These are phyloP conservation scores for Fistulifera pelliculosa DNA, from an alignment of 108 stramenopile genomes.

Conservation along the genomic window DNA sequence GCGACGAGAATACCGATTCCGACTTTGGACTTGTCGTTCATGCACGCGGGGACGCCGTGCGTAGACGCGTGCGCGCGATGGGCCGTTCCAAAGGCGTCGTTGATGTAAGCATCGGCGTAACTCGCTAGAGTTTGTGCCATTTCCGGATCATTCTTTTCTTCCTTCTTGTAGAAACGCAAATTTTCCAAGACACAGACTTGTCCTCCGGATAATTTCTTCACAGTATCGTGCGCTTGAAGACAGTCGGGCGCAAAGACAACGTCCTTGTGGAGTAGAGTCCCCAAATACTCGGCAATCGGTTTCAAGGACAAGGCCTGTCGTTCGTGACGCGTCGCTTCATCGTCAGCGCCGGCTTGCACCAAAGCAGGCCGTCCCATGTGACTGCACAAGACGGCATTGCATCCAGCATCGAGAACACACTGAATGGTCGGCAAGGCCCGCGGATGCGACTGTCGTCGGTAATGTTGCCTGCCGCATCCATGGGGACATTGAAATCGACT, in stretches of 20 bases:
- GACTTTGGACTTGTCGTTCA: slow-evolving; percentile 27
- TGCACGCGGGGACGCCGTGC: slow-evolving; percentile 42
- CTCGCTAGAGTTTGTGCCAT: slow-evolving; percentile 35
- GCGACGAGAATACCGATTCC: slow-evolving; percentile 37
- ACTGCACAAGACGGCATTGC: slow-evolving; percentile 64
- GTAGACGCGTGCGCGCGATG: slow-evolving; percentile 85
- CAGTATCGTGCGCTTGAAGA: slow-evolving; percentile 51
- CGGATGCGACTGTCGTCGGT: slow-evolving; percentile 81
- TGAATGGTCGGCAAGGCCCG: slow-evolving; percentile 80
- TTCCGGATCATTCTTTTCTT: slow-evolving; percentile 60
- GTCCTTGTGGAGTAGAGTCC: slow-evolving; percentile 59
- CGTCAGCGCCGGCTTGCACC: slow-evolving; percentile 45
- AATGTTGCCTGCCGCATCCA: slow-evolving; percentile 55
- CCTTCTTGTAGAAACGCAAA: slow-evolving; percentile 89
- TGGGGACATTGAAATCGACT: slow-evolving; percentile 83
- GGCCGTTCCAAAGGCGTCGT: slow-evolving; percentile 99
- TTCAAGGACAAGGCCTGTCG: slow-evolving; percentile 61
- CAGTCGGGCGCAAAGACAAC: slow-evolving; percentile 72
- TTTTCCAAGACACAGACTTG: slow-evolving; percentile 88
- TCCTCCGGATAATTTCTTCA: slow-evolving; percentile 35
- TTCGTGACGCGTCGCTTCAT: slow-evolving; percentile 31
- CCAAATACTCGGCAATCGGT: slow-evolving; percentile 74
- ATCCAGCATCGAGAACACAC: slow-evolving; percentile 40
- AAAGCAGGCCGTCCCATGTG: slow-evolving; percentile 83
- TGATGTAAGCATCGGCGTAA: slow-evolving; percentile 77